Percentiles rank a stretch among this genome's conserved stretches.
Conservation (phyloP, 75 land plant species). For the Cunninghamia lanceolata region DNA sequence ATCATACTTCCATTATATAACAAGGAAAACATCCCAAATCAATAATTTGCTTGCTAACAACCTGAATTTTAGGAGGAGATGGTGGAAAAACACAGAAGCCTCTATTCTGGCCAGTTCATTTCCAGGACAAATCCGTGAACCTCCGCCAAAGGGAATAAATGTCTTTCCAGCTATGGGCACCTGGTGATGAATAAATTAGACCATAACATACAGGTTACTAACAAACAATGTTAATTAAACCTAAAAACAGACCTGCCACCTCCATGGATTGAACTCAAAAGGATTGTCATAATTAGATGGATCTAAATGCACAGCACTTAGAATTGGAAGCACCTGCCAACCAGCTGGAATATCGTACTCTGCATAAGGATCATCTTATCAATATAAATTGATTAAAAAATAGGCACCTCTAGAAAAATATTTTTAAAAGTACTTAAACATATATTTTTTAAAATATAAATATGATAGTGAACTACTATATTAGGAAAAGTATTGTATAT, state of each 20-base stretch:
- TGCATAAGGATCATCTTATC: background rate
- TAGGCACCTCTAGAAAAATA: background rate
- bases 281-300: background rate
- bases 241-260: background rate
- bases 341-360: conserved; percentile 40
- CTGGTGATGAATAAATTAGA: background rate
- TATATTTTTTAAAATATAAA: no score
- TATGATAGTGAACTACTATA: background rate
- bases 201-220: no score
- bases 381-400: no score
- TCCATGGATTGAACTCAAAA: conserved; percentile 7
- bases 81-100: background rate
- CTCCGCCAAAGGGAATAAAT: background rate
- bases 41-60: background rate
- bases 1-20: background rate
- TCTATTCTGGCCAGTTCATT: background rate
- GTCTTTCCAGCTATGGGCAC: background rate
- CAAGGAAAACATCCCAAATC: no score
- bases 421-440: no score
- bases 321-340: conserved; percentile 48
- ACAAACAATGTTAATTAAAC: no score
- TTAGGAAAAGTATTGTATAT: background rate
- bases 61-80: background rate
- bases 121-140: background rate
- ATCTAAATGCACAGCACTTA: conserved; percentile 18